Base-by-base conservation (phyloP, 2,329 filamentous ascomycete species). In the Trichoderma breve region DNA sequence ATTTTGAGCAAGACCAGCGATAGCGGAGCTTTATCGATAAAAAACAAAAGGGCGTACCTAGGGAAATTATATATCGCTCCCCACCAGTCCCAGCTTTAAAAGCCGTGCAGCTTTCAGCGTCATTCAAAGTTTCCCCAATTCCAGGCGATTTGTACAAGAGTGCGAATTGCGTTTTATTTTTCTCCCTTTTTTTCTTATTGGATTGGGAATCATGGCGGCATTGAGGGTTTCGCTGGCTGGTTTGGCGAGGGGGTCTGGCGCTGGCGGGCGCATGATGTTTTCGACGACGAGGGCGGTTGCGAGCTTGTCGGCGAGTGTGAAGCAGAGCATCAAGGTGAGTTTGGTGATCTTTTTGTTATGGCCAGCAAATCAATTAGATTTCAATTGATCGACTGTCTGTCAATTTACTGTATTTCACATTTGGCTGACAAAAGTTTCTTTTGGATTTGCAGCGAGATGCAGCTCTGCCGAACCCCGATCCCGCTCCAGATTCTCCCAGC, bases 401-500 rank as follows among this genome's bases (percentile, higher is more conserved):
- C n/a, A 15, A 26, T 26, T n/a, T 36, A 14, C 1, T 64, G 8
- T 21, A 2, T 0, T 39, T 7, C 1, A 6, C 3, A 30, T 21
- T 26, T 65, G 28, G 7, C 55, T 58, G n/a, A 58, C 55, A 58
- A 21, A 5, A 7, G n/a, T 18, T 11, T 11, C 7, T 9, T 53
- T 53, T n/a, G n/a, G 12, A 28, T 51, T 39, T 57, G 21, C 36
- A 77, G 79, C 76, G 77, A 67, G 80, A 82, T 62, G 80, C 80
- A 34, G 72, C 78, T 63, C 76, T 85, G 14, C 86, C 92, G 11
- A 93, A 92, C 75, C 87, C 92, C 63, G 94, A 97, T 78, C 93
- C 94, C 43, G 79, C 90, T 15, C 77, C 88, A 62, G 91, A 94
- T 81, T 96, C 94, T 1, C 84, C 89, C 76, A 97, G 93, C 75